Evolutionary conservation across 768 basidiomycete species (phyloP).

Genomic region (Hygrophorus pudorinus): DNA sequence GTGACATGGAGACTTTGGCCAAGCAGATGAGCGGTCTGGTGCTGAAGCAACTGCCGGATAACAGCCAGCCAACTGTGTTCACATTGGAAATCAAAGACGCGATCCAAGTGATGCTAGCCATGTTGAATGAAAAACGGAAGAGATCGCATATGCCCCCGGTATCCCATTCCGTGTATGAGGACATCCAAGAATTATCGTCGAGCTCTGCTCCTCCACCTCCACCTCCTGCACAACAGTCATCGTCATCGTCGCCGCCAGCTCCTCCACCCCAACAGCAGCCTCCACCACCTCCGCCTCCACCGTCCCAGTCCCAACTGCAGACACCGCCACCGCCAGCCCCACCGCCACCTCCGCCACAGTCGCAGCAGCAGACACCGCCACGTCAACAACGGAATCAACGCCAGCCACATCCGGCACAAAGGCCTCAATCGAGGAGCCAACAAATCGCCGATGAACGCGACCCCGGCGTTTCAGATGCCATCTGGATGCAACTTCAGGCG

Average conservation of each 20-base stretch:
- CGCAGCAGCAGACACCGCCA: not conserved
- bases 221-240: slow-evolving; percentile 10
- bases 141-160: slow-evolving; percentile 6
- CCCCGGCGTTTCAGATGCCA: slow-evolving; percentile 38
- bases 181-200: not conserved
- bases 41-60: slow-evolving; percentile 17
- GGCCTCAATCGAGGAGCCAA: not conserved
- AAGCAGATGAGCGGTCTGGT: slow-evolving; percentile 36
- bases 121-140: slow-evolving; percentile 13
- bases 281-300: not conserved
- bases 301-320: not conserved
- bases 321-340: no score
- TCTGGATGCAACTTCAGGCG: slow-evolving; percentile 40
- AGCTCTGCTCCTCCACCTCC: not conserved
- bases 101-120: slow-evolving; percentile 8
- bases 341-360: not conserved
- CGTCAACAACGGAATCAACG: not conserved
- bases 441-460: slow-evolving; percentile 28
- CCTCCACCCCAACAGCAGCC: slow-evolving; percentile 8
- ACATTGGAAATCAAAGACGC: slow-evolving; percentile 18
- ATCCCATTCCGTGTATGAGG: not conserved
- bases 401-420: not conserved
- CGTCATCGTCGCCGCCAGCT: slow-evolving; percentile 9
- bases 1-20: slow-evolving; percentile 47
- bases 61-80: slow-evolving; percentile 9